A percentile compares a stretch with the other conserved stretches of the same genome.
phyloP scores from a whole-genome alignment of 2,329 filamentous ascomycete species.

The Exophiala oligosperma region DNA sequence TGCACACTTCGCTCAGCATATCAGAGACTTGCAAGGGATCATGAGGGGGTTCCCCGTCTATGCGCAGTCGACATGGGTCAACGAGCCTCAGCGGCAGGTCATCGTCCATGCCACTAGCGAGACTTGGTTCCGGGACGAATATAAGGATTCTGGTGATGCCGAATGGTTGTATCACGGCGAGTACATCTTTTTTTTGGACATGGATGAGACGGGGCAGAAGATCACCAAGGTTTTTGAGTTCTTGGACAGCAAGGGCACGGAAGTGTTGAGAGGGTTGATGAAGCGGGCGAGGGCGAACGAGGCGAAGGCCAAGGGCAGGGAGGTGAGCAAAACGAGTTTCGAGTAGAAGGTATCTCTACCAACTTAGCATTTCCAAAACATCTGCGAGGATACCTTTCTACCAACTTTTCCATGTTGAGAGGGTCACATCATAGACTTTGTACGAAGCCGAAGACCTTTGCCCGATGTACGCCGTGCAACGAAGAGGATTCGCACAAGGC shows the following conservation, averaged over 20 bases:
- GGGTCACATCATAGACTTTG: no score
- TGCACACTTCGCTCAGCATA: constrained; percentile 14
- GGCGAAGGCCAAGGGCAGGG: constrained; percentile 33
- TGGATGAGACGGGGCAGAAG: constrained; percentile 33
- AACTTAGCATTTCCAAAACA: no score
- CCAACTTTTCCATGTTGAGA: no score
- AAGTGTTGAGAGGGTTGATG: constrained; percentile 5
- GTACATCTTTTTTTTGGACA: constrained; percentile 36
- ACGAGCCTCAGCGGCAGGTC: constrained; percentile 26
- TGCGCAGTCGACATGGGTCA: constrained; percentile 20
- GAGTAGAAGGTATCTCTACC: no score
- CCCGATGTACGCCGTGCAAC: no score
- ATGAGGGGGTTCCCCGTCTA: constrained; percentile 21
- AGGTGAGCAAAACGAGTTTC: not conserved
- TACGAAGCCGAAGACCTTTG: no score
- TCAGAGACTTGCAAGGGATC: constrained; percentile 7
- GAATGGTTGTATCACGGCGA: constrained; percentile 35
- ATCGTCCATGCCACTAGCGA: constrained; percentile 33
- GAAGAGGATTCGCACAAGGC: no score
- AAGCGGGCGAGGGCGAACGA: constrained; percentile 36
- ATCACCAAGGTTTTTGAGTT: constrained; percentile 35
- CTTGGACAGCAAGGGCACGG: constrained; percentile 33
- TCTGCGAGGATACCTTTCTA: no score
- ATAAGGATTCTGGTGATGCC: constrained; percentile 25
- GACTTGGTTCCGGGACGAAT: constrained; percentile 31